A percentile compares a stretch with the other conserved stretches of the same genome.
phyloP scores from a whole-genome alignment of 2,329 filamentous ascomycete genomes.

The Nannizzia gypsea region DNA sequence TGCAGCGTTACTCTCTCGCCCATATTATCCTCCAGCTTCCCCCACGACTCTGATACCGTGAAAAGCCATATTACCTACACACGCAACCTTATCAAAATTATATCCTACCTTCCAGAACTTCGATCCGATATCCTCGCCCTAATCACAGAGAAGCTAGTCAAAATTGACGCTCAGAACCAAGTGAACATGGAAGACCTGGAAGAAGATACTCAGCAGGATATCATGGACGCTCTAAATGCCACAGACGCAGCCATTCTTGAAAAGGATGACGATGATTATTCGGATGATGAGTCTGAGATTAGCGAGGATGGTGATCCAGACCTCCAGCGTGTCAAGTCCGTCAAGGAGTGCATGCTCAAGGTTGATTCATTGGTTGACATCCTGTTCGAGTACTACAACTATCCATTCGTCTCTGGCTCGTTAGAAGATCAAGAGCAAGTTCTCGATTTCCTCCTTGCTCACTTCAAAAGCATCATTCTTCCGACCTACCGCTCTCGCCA shows the following conservation, averaged over 20 bases:
- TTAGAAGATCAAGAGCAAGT: slow-evolving; percentile 57
- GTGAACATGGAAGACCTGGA: slow-evolving; percentile 86
- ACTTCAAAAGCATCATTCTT: slow-evolving; percentile 79
- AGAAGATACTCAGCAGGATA: slow-evolving; percentile 67
- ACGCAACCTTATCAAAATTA: slow-evolving; percentile 66
- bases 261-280: slow-evolving; percentile 58
- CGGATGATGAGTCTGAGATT: slow-evolving; percentile 33
- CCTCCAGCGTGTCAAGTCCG: slow-evolving; percentile 46
- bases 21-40: slow-evolving; percentile 58
- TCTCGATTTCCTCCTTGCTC: slow-evolving; percentile 67
- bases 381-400: slow-evolving; percentile 71
- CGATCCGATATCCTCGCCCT: slow-evolving; percentile 70
- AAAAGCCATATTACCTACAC: slow-evolving; percentile 80
- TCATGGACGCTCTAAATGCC: slow-evolving; percentile 36
- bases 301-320: slow-evolving; percentile 48
- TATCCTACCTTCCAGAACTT: slow-evolving; percentile 65
- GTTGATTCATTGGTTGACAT: slow-evolving; percentile 83
- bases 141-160: slow-evolving; percentile 75
- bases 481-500: slow-evolving; percentile 86
- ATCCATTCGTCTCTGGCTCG: slow-evolving; percentile 57
- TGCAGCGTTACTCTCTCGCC: slow-evolving; percentile 58
- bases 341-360: slow-evolving; percentile 77
- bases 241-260: slow-evolving; percentile 22
- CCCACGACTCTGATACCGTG: slow-evolving; percentile 63
- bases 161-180: slow-evolving; percentile 92